These are phyloP conservation scores for Lichtheimia hyalospora DNA, from an alignment of 371 early-diverging fungal genomes.

Conservation along the genomic window DNA sequence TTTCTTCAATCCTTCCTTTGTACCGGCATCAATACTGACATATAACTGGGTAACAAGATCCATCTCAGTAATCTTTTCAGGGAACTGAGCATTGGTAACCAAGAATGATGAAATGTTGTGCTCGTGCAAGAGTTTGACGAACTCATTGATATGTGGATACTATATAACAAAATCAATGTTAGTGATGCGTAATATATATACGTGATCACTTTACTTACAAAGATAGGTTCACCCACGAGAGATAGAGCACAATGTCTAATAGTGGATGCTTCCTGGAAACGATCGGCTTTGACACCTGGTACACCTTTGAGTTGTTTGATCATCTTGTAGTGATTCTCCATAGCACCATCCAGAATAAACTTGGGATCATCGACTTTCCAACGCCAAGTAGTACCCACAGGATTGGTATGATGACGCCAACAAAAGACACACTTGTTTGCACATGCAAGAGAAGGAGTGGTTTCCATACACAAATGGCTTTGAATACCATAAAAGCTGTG, in stretches of 20 bases:
- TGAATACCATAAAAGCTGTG: conserved; percentile 74
- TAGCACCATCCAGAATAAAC: conserved; percentile 71
- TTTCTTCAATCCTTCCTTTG: conserved; percentile 76
- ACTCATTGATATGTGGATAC: conserved; percentile 86
- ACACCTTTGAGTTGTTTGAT: conserved; percentile 78
- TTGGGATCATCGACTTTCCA: conserved; percentile 82
- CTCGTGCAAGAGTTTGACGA: conserved; percentile 69
- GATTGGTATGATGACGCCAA: conserved; percentile 82
- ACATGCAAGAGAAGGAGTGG: conserved; percentile 75
- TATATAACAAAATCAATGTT: conserved; percentile 1
- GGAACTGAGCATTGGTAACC: conserved; percentile 86
- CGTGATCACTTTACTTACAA: conserved; percentile 33
- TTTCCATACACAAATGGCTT: conserved; percentile 71
- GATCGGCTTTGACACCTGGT: conserved; percentile 75
- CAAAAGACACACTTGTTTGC: conserved; percentile 85
- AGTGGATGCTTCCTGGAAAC: conserved; percentile 72
- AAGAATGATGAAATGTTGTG: conserved; percentile 75
- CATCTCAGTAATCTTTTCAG: conserved; percentile 66
- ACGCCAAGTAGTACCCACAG: conserved; percentile 54
- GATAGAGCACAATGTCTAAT: conserved; percentile 77
- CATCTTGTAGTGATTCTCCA: conserved; percentile 80
- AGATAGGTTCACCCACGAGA: conserved; percentile 79
- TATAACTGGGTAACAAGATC: conserved; percentile 81
- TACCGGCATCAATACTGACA: conserved; percentile 79
- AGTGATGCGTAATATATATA: not conserved